Percentiles rank a stretch among this genome's conserved stretches.
phyloP scores from a whole-genome alignment of 2,329 filamentous ascomycete genomes.

The Calonectria pseudoreteaudii region DNA sequence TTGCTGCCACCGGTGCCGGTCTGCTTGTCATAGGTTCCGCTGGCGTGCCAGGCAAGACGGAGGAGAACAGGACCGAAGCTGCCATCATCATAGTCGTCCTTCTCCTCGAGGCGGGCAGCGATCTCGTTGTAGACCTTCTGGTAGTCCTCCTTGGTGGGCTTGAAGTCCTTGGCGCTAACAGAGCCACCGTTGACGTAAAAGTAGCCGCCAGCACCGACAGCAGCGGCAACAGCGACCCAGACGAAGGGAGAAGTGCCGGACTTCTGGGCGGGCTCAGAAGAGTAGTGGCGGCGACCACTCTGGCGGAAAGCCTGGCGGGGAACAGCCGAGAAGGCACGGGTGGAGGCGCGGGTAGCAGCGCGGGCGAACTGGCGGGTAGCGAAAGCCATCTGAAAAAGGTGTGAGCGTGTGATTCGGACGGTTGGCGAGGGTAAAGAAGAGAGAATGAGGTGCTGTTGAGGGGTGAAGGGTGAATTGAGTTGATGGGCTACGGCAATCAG shows the following conservation, averaged over 20 bases:
- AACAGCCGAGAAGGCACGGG: conserved; percentile 68
- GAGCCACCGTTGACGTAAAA: conserved; percentile 70
- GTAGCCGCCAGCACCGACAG: conserved; percentile 73
- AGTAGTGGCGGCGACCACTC: conserved; percentile 82
- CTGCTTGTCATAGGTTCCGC: conserved; percentile 89
- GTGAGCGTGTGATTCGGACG: conserved; percentile 20
- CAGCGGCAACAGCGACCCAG: conserved; percentile 69
- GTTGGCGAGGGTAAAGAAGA: neutral
- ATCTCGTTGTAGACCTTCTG: conserved; percentile 95
- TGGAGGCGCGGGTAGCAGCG: conserved; percentile 68
- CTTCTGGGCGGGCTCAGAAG: conserved; percentile 72
- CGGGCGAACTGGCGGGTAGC: conserved; percentile 67
- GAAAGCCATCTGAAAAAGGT: conserved; percentile 48
- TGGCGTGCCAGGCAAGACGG: conserved; percentile 93
- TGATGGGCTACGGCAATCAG: neutral
- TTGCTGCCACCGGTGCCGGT: conserved; percentile 94
- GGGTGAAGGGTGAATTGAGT: neutral
- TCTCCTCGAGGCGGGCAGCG: conserved; percentile 82
- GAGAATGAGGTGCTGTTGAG: neutral
- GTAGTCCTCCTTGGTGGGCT: conserved; percentile 87
- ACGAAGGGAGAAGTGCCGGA: conserved; percentile 62
- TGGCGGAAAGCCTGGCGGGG: conserved; percentile 78
- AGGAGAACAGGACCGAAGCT: conserved; percentile 94
- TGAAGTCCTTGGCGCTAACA: conserved; percentile 70
- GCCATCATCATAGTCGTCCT: conserved; percentile 96